These are phyloP conservation scores for Akanthomyces muscarius DNA, from an alignment of 2,329 filamentous ascomycete species.

Conservation along the genomic window DNA sequence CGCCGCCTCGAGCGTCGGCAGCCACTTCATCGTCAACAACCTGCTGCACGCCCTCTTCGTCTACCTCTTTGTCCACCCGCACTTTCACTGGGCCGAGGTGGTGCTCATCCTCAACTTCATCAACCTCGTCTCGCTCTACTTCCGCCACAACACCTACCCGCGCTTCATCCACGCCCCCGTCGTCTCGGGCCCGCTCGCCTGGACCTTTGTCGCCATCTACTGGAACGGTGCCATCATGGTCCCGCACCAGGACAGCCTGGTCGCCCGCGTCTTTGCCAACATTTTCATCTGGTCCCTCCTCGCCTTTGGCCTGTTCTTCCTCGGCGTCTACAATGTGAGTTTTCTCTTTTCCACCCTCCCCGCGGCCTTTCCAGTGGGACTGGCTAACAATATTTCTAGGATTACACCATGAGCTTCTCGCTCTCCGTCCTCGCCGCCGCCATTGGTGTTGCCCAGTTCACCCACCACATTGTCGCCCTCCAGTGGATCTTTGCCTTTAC, in stretches of 20 bases:
- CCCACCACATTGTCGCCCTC: constrained; percentile 67
- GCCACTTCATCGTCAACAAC: constrained; percentile 84
- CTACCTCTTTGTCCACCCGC: constrained; percentile 72
- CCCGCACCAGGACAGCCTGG: constrained; percentile 59
- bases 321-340: constrained; percentile 65
- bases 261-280: constrained; percentile 78
- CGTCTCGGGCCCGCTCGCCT: constrained; percentile 72
- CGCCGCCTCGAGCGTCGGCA: constrained; percentile 70
- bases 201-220: constrained; percentile 82
- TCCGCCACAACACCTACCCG: constrained; percentile 69
- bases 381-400: constrained; percentile 33
- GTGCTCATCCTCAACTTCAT: constrained; percentile 76
- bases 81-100: constrained; percentile 73
- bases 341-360: background rate
- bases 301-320: constrained; percentile 71
- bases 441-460: constrained; percentile 74
- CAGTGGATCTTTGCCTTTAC: constrained; percentile 92
- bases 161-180: constrained; percentile 72
- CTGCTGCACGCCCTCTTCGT: constrained; percentile 77
- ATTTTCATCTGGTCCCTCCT: constrained; percentile 83
- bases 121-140: constrained; percentile 75
- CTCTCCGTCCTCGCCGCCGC: constrained; percentile 70
- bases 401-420: constrained; percentile 74
- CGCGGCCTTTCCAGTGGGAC: background rate
- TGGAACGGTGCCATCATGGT: constrained; percentile 85